Conservation (phyloP, 306 rosid genomes). For the Morella rubra region DNA sequence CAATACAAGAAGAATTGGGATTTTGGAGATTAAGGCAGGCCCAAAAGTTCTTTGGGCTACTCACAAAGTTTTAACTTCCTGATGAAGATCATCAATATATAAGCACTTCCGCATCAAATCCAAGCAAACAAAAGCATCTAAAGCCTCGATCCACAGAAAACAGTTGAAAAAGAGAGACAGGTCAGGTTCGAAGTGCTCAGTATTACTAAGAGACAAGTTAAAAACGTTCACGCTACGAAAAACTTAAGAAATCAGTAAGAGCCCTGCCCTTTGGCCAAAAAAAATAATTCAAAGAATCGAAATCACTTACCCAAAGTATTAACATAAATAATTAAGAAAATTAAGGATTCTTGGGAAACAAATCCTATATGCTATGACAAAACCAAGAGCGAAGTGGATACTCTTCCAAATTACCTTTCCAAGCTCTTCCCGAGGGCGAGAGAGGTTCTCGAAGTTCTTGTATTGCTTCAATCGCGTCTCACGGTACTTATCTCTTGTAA, state of each 20-base stretch:
- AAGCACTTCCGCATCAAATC: background rate
- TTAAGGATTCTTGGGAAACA: too few species aligned
- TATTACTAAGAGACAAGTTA: background rate
- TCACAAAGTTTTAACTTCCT: background rate
- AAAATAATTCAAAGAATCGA: background rate
- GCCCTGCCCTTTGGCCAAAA: too few species aligned
- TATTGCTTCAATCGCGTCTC: slow-evolving; percentile 74
- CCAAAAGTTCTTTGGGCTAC: background rate
- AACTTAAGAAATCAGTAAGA: too few species aligned
- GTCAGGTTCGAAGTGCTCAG: background rate
- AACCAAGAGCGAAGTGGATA: background rate
- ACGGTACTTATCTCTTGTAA: slow-evolving; percentile 69
- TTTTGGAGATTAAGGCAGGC: background rate
- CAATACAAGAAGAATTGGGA: background rate
- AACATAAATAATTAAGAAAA: too few species aligned
- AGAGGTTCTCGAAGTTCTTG: slow-evolving; percentile 71
- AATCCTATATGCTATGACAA: background rate
- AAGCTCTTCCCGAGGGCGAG: slow-evolving; percentile 51
- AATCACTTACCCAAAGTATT: background rate
- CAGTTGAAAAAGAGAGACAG: background rate
- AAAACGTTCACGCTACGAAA: background rate
- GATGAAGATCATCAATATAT: background rate
- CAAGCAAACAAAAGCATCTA: background rate
- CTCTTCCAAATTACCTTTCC: slow-evolving; percentile 44
- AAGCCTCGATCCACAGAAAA: background rate